Evolutionary conservation across 2,329 filamentous ascomycete genomes (phyloP).

Genomic region (Monilinia vaccinii-corymbosi): DNA sequence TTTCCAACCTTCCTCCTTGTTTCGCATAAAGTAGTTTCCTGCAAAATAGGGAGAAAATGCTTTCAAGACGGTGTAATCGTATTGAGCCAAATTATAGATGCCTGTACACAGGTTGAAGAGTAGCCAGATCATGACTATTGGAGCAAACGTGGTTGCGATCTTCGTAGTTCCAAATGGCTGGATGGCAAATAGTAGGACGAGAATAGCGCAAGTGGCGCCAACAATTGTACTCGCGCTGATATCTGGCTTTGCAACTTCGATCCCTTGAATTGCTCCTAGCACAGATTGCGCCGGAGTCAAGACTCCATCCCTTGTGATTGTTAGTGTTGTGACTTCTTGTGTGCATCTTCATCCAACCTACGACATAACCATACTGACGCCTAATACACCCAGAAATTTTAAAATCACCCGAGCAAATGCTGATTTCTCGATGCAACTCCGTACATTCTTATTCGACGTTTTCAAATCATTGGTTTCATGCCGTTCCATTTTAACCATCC

Average conservation of each 20-base stretch:
- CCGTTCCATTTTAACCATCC: constrained; percentile 50
- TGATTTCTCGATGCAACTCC: constrained; percentile 50
- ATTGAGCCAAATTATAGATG: constrained; percentile 49
- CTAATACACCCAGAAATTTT: constrained; percentile 54
- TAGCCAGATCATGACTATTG: constrained; percentile 59
- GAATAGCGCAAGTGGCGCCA: constrained; percentile 54
- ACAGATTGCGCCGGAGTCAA: constrained; percentile 63
- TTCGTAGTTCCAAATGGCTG: constrained; percentile 57
- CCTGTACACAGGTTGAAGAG: constrained; percentile 53
- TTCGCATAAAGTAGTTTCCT: constrained; percentile 49
- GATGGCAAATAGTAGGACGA: constrained; percentile 52
- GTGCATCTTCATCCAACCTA: constrained; percentile 14
- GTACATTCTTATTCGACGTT: constrained; percentile 41
- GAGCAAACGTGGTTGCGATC: constrained; percentile 53
- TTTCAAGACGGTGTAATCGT: constrained; percentile 44
- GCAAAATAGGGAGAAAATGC: constrained; percentile 52
- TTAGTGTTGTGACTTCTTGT: constrained; percentile 7
- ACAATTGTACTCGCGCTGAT: constrained; percentile 51
- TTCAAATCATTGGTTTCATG: constrained; percentile 47
- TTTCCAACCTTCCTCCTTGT: constrained; percentile 52
- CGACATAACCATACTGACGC: constrained; percentile 56
- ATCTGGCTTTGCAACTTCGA: constrained; percentile 47
- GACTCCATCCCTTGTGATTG: constrained; percentile 42
- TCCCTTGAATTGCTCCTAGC: constrained; percentile 58
- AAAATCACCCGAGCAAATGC: constrained; percentile 41